phyloP scores from a whole-genome alignment of 169 alveolate species.

The Cryptosporidium ubiquitum region DNA sequence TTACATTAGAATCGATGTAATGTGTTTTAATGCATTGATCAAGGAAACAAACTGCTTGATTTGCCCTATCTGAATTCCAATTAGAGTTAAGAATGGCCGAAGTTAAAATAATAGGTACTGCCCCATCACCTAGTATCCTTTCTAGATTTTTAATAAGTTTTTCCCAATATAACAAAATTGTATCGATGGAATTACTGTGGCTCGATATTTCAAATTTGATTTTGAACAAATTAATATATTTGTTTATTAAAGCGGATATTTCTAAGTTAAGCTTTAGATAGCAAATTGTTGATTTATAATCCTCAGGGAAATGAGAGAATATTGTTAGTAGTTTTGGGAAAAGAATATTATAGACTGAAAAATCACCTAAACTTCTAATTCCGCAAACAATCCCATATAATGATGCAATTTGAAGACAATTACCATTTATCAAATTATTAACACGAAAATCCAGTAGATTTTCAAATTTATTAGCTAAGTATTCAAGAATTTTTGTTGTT shows the following conservation, averaged over 20 bases:
- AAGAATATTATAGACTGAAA: slow-evolving; percentile 6
- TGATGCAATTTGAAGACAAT: slow-evolving; percentile 57
- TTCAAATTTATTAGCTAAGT: not conserved
- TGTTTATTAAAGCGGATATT: slow-evolving; percentile 6
- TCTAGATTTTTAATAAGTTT: slow-evolving; percentile 12
- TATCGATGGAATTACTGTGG: not conserved
- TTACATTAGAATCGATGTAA: slow-evolving; percentile 5
- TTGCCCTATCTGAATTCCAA: not conserved
- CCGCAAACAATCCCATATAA: slow-evolving; percentile 61
- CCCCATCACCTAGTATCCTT: slow-evolving; percentile 57
- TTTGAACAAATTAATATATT: not conserved
- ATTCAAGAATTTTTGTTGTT: not conserved
- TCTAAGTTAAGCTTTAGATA: slow-evolving; percentile 9
- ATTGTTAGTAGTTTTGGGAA: slow-evolving; percentile 35
- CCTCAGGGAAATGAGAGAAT: slow-evolving; percentile 10
- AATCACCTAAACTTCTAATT: slow-evolving; percentile 59
- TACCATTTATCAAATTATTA: not conserved
- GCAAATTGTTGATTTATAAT: not conserved
- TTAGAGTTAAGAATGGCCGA: not conserved
- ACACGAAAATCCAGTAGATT: slow-evolving; percentile 8
- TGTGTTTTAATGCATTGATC: slow-evolving; percentile 22
- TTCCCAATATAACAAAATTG: slow-evolving; percentile 3
- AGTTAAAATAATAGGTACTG: slow-evolving; percentile 21
- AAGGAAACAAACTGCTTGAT: slow-evolving; percentile 30
- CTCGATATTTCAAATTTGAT: not conserved